Conservation (phyloP, 2,329 filamentous ascomycete genomes). For the Tolypocladium tropicale region DNA sequence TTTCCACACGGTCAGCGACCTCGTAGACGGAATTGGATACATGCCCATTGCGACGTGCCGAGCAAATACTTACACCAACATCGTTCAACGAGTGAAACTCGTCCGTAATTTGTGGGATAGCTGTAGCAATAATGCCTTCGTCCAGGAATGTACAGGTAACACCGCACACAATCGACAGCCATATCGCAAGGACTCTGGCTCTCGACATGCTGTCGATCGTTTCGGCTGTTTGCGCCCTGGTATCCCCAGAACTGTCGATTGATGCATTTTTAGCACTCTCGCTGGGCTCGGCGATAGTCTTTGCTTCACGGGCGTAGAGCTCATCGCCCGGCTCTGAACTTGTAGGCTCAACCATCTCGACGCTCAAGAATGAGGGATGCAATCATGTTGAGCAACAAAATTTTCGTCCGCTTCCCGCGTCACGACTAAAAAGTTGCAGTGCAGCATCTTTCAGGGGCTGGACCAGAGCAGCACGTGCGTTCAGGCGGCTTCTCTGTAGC, state of each 20-base stretch:
- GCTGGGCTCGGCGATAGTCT: background rate
- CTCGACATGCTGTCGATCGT: background rate
- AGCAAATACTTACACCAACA: background rate
- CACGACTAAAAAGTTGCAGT: background rate
- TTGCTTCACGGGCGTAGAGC: background rate
- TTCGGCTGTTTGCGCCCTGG: background rate
- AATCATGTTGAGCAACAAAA: background rate
- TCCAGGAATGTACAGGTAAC: slow-evolving; percentile 2
- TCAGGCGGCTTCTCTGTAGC: background rate
- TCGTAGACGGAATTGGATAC: background rate
- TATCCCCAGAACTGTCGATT: background rate
- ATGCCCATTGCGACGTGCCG: background rate
- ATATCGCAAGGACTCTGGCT: background rate
- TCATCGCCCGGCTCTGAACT: background rate
- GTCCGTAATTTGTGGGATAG: background rate
- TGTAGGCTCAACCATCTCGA: background rate
- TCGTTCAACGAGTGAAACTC: slow-evolving; percentile 1
- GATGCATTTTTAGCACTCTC: background rate
- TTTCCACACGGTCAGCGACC: background rate
- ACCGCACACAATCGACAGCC: slow-evolving; percentile 1
- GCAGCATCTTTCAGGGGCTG: background rate
- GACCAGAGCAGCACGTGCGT: background rate
- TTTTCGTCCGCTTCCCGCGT: background rate
- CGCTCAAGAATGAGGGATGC: no score
- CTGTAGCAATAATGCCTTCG: slow-evolving; percentile 1